Conservation (phyloP, 1,284 basidiomycete genomes). For the Waitea zeae region DNA sequence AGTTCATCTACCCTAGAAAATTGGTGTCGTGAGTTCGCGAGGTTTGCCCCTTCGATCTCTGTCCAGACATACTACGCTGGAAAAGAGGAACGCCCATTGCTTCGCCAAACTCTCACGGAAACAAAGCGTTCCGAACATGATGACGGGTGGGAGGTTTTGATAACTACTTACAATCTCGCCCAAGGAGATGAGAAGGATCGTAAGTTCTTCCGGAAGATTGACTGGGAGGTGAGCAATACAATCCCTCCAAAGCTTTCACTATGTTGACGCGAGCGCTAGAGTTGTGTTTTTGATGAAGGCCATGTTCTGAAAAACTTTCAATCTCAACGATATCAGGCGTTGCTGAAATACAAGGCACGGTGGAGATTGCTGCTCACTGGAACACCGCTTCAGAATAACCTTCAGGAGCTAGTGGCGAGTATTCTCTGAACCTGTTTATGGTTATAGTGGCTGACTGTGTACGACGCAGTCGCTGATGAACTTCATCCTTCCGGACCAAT, state of each 20-base stretch:
- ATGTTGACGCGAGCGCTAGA: constrained; percentile 27
- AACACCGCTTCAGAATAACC: constrained; percentile 83
- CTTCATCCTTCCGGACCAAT: constrained; percentile 91
- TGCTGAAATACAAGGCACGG: constrained; percentile 71
- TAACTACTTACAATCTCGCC: constrained; percentile 94
- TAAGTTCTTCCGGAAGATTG: constrained; percentile 79
- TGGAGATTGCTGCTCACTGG: constrained; percentile 94
- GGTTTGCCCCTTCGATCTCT: constrained; percentile 78
- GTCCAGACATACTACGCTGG: constrained; percentile 89
- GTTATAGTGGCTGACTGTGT: constrained; percentile 3
- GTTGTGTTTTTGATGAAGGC: constrained; percentile 89
- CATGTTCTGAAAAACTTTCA: constrained; percentile 95
- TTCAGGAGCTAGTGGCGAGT: constrained; percentile 88
- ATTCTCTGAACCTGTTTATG: constrained; percentile 1
- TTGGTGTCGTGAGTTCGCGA: constrained; percentile 92
- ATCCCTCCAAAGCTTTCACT: not conserved
- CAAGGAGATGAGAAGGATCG: constrained; percentile 77
- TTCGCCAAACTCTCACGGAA: constrained; percentile 60
- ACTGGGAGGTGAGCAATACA: constrained; percentile 80
- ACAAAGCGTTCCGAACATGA: constrained; percentile 23
- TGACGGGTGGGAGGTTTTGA: constrained; percentile 81
- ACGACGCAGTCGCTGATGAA: constrained; percentile 77
- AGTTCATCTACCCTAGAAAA: constrained; percentile 96
- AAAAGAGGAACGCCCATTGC: constrained; percentile 71
- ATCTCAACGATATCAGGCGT: constrained; percentile 83